phyloP scores from a whole-genome alignment of 1,284 basidiomycete genomes.

The Volvariella surrecta region DNA sequence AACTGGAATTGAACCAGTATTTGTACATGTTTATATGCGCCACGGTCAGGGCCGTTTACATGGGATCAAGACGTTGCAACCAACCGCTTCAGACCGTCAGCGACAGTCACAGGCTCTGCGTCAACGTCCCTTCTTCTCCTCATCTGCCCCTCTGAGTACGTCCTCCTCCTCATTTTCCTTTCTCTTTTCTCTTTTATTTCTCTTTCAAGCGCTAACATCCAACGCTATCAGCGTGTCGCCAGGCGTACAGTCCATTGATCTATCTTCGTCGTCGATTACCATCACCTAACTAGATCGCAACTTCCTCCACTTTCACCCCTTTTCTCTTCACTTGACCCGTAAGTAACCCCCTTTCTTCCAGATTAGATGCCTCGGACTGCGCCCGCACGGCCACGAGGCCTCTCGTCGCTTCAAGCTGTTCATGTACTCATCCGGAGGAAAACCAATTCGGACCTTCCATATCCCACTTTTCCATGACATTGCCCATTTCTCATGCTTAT shows the following conservation, averaged over 20 bases:
- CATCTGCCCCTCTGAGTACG: background rate
- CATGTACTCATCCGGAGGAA: background rate
- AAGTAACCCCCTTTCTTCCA: background rate
- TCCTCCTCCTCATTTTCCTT: slow-evolving; percentile 1
- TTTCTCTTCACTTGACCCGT: background rate
- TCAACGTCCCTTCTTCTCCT: background rate
- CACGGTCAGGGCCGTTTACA: slow-evolving; percentile 2
- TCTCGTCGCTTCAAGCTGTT: background rate
- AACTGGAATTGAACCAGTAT: too few relatives aligned
- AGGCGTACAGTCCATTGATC: background rate
- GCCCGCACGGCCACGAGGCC: slow-evolving; percentile 1
- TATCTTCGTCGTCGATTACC: background rate
- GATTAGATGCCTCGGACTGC: slow-evolving; percentile 1
- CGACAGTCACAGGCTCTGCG: slow-evolving; percentile 1
- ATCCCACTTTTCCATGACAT: background rate
- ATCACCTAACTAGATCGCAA: slow-evolving; percentile 2
- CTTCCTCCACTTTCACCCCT: background rate
- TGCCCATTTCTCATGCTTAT: background rate
- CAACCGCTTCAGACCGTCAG: slow-evolving; percentile 2
- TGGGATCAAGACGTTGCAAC: slow-evolving; percentile 1
- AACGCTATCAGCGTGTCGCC: background rate
- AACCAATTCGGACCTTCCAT: background rate
- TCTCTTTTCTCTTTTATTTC: slow-evolving; percentile 1
- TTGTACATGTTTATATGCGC: background rate
- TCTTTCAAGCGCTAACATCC: background rate